Conservation (phyloP, 495 filamentous ascomycete genomes). For the Aspergillus nanangensis region DNA sequence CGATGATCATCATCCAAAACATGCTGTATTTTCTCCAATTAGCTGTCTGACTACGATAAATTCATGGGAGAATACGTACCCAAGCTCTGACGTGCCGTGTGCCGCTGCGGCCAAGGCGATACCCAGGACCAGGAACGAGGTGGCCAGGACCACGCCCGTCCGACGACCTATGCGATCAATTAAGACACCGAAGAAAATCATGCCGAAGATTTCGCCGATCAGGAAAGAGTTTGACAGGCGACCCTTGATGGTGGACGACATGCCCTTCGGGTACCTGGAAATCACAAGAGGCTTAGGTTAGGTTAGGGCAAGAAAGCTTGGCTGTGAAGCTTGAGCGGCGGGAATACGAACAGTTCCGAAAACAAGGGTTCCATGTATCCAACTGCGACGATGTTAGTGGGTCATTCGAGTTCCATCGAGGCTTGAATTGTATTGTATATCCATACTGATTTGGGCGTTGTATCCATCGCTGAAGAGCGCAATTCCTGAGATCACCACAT, state of each 20-base stretch:
- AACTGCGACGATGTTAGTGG: too few relatives aligned
- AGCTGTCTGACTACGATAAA: not conserved
- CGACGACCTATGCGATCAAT: conserved; percentile 29
- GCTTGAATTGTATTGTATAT: too few relatives aligned
- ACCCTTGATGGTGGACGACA: conserved; percentile 30
- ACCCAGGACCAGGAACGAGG: conserved; percentile 22
- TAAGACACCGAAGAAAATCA: conserved; percentile 29
- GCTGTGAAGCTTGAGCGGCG: not conserved
- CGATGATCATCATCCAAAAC: conserved; percentile 54
- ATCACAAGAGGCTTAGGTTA: conserved; percentile 3
- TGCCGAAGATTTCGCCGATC: conserved; percentile 32
- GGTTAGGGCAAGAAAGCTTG: not conserved
- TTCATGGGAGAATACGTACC: conserved; percentile 6
- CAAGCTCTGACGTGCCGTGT: conserved; percentile 22
- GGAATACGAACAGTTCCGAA: conserved; percentile 23
- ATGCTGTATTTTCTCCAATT: conserved; percentile 20
- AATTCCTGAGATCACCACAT: conserved; percentile 30
- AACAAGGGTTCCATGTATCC: conserved; percentile 40
- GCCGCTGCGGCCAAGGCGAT: conserved; percentile 26
- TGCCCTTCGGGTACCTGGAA: conserved; percentile 22
- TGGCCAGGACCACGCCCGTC: conserved; percentile 22
- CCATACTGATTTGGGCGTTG: conserved; percentile 35
- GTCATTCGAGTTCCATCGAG: too few relatives aligned
- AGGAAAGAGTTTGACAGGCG: conserved; percentile 30
- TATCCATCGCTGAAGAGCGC: conserved; percentile 42